A percentile compares a stretch with the other conserved stretches of the same genome.
Evolutionary conservation across 352 stramenopile genomes (phyloP).

Genomic region (Chrysophaeum taylorii): DNA sequence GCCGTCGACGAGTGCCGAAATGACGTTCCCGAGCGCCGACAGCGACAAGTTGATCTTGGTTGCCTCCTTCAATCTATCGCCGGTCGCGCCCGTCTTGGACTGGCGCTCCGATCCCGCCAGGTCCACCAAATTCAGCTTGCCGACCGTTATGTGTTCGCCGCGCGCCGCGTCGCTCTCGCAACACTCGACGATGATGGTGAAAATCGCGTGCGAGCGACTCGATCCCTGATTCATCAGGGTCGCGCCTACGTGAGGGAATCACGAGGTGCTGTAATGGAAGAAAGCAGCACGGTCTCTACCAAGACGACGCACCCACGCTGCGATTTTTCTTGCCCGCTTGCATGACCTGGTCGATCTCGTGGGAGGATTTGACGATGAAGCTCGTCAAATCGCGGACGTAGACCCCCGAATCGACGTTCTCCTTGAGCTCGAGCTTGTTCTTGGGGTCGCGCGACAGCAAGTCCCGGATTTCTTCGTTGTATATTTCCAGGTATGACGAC

Average conservation of each 20-base stretch:
- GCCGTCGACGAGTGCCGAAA: conserved; percentile 65
- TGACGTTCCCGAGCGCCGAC: conserved; percentile 78
- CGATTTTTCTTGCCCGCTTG: conserved; percentile 80
- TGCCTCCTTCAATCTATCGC: conserved; percentile 80
- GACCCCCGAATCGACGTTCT: conserved; percentile 81
- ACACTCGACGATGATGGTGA: conserved; percentile 89
- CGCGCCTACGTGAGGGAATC: too few species aligned
- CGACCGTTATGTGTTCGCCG: conserved; percentile 78
- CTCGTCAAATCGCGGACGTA: conserved; percentile 86
- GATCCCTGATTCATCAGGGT: conserved; percentile 95
- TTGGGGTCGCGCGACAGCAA: conserved; percentile 71
- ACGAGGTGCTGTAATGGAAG: too few species aligned
- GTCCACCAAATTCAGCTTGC: conserved; percentile 92
- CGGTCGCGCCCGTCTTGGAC: conserved; percentile 87
- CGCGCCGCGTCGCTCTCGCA: conserved; percentile 51
- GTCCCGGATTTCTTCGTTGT: conserved; percentile 94
- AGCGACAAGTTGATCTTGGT: conserved; percentile 85
- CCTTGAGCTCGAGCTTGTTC: conserved; percentile 77
- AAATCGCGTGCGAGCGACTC: conserved; percentile 88
- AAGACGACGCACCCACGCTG: conserved; percentile 79
- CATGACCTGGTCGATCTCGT: conserved; percentile 81
- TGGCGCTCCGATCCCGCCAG: conserved; percentile 78
- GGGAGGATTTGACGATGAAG: conserved; percentile 40
- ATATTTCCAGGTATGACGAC: conserved; percentile 90
- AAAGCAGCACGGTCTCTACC: too few species aligned